Base-by-base conservation (phyloP, 2,329 filamentous ascomycete species). In the Drechslera avenae region DNA sequence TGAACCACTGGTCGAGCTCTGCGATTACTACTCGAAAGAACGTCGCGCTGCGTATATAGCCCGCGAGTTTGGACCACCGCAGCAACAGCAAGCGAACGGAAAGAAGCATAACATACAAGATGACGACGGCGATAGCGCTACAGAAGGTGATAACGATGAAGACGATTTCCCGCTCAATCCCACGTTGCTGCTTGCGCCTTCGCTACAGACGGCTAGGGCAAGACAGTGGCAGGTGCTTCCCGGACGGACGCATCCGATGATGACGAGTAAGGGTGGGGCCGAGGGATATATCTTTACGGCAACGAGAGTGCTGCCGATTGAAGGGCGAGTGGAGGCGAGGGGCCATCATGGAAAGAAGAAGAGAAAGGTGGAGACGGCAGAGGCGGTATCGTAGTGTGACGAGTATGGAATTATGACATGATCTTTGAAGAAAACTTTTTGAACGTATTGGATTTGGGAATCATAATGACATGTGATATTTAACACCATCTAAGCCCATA, bases 241-340 rank as follows among this genome's bases (percentile, higher is more conserved):
- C 0, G 90, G 91, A 0, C 80, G 94, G 46, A 97, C 94, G 44
- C 94, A 99, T 76, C 94, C 94, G 5, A 75, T 95, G 47, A 99
- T 99, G 94, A 96, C 90, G 52, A 86, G 86, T 31, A 83, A 84
- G 33, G 94, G 94, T 16, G 93, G 93, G 0, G 86, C 91, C 0
- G 93, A 97, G 68, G 94, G 94, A 0, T 99, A 90, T 72, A 72
- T 99, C 3, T 91, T 97, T 61, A 93, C 91, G 21, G 93, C 83
- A 0, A 90, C 88, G 70, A 84, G 86, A 60, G 91, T 94, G 1
- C 77, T 93, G 37, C 94, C 94, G 0, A 85, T 89, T 0, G 84
- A 90, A 64, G 90, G 89, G 2, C 86, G 83, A 62, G 87, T 97
- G 4, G 87, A 91, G 66, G 93, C 93, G 1, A 85, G 91, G 53